Evolutionary conservation across 305 asterid species (phyloP), one percentile per base, ranked within the genome.

Genomic region (Fraxinus albicans): DNA sequence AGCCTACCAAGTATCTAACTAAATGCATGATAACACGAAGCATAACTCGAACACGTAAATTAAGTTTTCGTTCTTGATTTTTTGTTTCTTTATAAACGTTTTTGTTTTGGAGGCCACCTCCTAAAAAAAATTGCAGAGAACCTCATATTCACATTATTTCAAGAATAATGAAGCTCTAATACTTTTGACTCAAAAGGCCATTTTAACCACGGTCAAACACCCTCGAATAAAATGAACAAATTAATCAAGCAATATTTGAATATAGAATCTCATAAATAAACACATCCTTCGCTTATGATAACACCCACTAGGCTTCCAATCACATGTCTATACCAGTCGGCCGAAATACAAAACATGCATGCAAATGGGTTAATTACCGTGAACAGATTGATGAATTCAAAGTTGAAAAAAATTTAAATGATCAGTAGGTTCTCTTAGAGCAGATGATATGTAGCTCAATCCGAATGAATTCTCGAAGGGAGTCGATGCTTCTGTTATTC

Each of bases 361-460:
- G 17, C 31, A 27, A 27, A 65, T 23, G 15, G 65, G 25, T 55
- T 53, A n/a, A 55, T 6, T 55, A 65, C 73, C 73, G 13, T 65
- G 5, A 65, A 65, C 35, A 65, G 17, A 27, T 25, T 25, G 35
- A 65, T 9, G 87, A 76, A 65, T 25, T 65, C 35, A 65, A 65
- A 65, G 73, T 27, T 25, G 35, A 65, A 0, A 8, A 25, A 23
- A 65, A 25, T 4, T 76, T 23, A 36, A 21, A 15, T 6, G n/a
- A 67, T 36, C 77, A 65, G 84, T 15, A 10, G 73, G 29, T 7
- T 87, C 91, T 53, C 85, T 78, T n/a, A 89, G 79, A 35, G 91
- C 90, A 17, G 89, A 82, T 3, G 91, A 86, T 12, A 90, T 84
- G 89, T 87, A 90, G 42, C 81, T 83, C 79, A 89, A 44, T 19